Evolutionary conservation across 1,284 basidiomycete species (phyloP).

Genomic region (Fomitopsis pinicola): DNA sequence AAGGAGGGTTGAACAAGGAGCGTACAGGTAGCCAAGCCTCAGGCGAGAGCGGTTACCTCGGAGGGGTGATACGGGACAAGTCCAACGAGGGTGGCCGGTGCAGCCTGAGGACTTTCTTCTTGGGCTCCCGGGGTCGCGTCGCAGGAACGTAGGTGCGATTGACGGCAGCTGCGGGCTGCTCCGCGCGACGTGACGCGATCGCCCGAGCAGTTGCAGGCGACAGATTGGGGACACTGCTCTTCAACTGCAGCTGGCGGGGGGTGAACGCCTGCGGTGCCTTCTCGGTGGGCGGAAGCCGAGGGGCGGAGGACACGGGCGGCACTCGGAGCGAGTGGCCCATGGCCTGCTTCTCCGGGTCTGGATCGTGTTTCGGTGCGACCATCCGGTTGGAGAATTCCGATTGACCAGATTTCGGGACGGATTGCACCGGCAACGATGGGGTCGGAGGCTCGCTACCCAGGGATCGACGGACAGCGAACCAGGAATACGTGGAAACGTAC

Average conservation of each 20-base stretch:
- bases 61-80: conserved; percentile 3
- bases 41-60: neutral
- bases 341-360: conserved; percentile 5
- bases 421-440: conserved; percentile 18
- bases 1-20: neutral
- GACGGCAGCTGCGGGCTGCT: neutral
- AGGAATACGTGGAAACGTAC: conserved; percentile 44
- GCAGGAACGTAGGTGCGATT: neutral
- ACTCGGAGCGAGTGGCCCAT: neutral
- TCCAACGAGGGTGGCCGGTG: conserved; percentile 10
- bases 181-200: neutral
- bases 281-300: conserved; percentile 1
- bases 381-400: conserved; percentile 14
- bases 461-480: conserved; percentile 20
- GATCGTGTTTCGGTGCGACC: conserved; percentile 4
- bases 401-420: conserved; percentile 13
- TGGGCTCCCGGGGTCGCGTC: neutral
- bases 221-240: neutral
- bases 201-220: neutral
- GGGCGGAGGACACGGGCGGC: conserved; percentile 2
- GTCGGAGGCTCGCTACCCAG: conserved; percentile 21
- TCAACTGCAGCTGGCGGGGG: conserved; percentile 5
- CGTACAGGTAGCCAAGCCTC: neutral
- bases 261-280: neutral
- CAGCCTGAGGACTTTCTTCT: conserved; percentile 5